Percentiles rank a stretch among this genome's conserved stretches.
Evolutionary conservation across 2,329 filamentous ascomycete species (phyloP).

Genomic region (Cercospora sp.): DNA sequence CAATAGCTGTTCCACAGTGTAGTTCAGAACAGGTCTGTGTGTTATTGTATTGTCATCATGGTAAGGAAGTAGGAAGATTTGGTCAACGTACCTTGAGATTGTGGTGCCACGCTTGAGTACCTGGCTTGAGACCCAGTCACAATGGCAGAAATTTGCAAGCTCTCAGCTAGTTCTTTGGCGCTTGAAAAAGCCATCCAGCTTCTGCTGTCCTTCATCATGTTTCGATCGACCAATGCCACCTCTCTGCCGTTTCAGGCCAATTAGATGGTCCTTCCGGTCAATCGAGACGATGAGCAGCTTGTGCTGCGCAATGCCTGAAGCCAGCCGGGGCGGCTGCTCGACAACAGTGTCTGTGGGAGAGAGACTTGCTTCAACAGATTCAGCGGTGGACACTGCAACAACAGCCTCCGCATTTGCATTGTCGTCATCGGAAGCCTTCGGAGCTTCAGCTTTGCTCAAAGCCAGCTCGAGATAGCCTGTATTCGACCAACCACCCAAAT

Average conservation of each 20-base stretch:
- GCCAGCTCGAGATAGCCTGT: constrained; percentile 60
- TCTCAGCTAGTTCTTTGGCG: constrained; percentile 32
- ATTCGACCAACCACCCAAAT: constrained; percentile 64
- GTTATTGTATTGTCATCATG: constrained; percentile 37
- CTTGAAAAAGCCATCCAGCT: constrained; percentile 74
- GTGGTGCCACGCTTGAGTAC: neutral
- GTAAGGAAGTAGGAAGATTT: constrained; percentile 6
- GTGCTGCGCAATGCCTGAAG: neutral
- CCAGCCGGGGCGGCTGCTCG: neutral
- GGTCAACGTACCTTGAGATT: constrained; percentile 20
- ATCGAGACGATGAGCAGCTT: constrained; percentile 56
- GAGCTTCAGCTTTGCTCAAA: constrained; percentile 14
- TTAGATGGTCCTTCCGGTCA: constrained; percentile 72
- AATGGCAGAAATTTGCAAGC: neutral
- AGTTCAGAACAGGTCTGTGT: constrained; percentile 40
- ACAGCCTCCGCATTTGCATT: neutral
- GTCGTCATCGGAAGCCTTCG: neutral
- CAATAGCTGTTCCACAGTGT: constrained; percentile 35
- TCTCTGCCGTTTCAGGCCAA: constrained; percentile 72
- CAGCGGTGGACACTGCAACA: neutral
- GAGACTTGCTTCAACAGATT: constrained; percentile 23
- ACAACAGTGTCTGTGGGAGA: neutral
- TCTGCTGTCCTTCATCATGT: constrained; percentile 74
- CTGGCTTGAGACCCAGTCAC: neutral
- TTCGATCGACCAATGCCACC: constrained; percentile 79